Percentiles rank a stretch among this genome's conserved stretches.
Evolutionary conservation across 345 rosid species (phyloP).

Genomic region (Salix viminalis): DNA sequence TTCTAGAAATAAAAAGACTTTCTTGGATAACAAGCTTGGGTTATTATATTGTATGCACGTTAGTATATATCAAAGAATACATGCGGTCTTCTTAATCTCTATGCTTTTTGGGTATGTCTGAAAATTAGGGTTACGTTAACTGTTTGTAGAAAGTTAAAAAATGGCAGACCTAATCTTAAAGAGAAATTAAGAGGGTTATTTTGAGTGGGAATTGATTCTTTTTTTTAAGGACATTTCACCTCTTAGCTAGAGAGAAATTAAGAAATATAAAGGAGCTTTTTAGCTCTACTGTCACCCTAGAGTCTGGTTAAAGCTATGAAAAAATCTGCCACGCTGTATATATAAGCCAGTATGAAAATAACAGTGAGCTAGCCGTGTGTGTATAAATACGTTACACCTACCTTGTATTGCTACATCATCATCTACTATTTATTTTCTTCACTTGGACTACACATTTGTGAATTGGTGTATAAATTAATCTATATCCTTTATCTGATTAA

Average conservation of each 20-base stretch:
- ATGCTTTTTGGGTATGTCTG: neutral
- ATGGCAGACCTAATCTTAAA: neutral
- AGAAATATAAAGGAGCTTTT: neutral
- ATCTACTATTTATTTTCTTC: constrained; percentile 27
- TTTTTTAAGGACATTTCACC: neutral
- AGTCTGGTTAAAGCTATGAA: constrained; percentile 37
- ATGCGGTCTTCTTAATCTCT: constrained; percentile 21
- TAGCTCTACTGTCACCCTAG: constrained; percentile 38
- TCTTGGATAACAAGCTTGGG: constrained; percentile 77
- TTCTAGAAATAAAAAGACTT: constrained; percentile 28
- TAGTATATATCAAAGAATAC: constrained; percentile 23
- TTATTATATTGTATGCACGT: constrained; percentile 40
- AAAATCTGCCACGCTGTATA: neutral
- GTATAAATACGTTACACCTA: constrained; percentile 11
- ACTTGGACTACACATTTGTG: constrained; percentile 29
- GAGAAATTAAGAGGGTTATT: neutral
- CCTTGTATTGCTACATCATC: neutral
- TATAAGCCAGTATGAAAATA: constrained; percentile 11
- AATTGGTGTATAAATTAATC: constrained; percentile 1
- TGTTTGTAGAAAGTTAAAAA: neutral
- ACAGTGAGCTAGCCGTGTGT: neutral
- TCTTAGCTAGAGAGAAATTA: neutral
- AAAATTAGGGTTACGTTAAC: neutral
- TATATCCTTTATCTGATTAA: neutral
- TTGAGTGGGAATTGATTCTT: constrained; percentile 20